Percentiles rank a stretch among this genome's conserved stretches.
These are phyloP conservation scores for Amylocystis lapponica DNA, from an alignment of 768 basidiomycete species.

Conservation along the genomic window DNA sequence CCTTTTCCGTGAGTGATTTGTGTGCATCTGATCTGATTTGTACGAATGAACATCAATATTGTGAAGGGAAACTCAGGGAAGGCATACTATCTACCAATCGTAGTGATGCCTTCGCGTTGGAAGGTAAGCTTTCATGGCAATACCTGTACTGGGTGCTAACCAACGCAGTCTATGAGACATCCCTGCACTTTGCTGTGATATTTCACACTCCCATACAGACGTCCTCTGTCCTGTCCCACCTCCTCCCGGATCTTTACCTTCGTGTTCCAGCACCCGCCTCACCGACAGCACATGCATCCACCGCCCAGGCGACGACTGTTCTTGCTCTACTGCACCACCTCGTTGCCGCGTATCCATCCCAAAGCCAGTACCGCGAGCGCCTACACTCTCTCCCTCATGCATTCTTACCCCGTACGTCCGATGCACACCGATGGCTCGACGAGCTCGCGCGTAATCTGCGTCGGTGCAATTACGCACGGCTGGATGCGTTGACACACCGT, in stretches of 20 bases:
- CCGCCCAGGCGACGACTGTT: slow-evolving; percentile 31
- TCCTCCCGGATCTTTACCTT: slow-evolving; percentile 47
- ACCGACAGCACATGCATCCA: neutral
- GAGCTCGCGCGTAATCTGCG: slow-evolving; percentile 48
- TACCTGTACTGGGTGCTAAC: neutral
- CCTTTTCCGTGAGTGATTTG: slow-evolving; percentile 67
- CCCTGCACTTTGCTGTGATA: slow-evolving; percentile 55
- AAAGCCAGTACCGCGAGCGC: slow-evolving; percentile 46
- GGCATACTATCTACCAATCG: slow-evolving; percentile 59
- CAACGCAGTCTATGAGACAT: slow-evolving; percentile 66
- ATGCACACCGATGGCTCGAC: slow-evolving; percentile 44
- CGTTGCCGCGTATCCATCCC: slow-evolving; percentile 56
- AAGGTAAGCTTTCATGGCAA: slow-evolving; percentile 44
- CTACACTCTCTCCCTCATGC: slow-evolving; percentile 34
- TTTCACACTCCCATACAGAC: slow-evolving; percentile 61
- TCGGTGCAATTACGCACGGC: slow-evolving; percentile 45
- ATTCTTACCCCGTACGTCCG: slow-evolving; percentile 33
- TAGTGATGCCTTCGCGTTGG: slow-evolving; percentile 54
- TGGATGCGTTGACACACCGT: slow-evolving; percentile 40
- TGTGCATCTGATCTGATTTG: neutral
- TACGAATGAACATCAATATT: neutral
- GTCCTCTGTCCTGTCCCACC: slow-evolving; percentile 52
- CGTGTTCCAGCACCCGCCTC: slow-evolving; percentile 4
- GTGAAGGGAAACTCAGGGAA: slow-evolving; percentile 68
- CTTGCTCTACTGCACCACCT: slow-evolving; percentile 57